Percentiles rank a stretch among this genome's conserved stretches.
phyloP scores from a whole-genome alignment of 2,329 filamentous ascomycete species.

The Epichloe baconii region DNA sequence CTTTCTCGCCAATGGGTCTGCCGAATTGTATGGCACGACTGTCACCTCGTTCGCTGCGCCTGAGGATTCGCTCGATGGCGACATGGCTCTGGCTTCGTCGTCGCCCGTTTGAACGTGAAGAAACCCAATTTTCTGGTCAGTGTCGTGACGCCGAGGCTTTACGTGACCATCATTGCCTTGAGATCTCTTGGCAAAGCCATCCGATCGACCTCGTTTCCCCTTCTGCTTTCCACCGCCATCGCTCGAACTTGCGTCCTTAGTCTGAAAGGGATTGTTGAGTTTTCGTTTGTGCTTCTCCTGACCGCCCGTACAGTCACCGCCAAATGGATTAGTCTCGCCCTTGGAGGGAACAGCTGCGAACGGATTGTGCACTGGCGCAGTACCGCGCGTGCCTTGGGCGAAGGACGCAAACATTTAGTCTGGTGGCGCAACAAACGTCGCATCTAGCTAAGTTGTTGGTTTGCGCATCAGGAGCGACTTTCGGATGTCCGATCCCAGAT shows the following conservation, averaged over 20 bases:
- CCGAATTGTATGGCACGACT: slow-evolving; percentile 10
- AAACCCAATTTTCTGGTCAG: slow-evolving; percentile 3
- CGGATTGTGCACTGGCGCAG: slow-evolving; percentile 22
- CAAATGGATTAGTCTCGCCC: slow-evolving; percentile 14
- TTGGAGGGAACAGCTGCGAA: slow-evolving; percentile 15
- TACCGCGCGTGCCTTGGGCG: slow-evolving; percentile 21
- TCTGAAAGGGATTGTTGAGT: slow-evolving; percentile 17
- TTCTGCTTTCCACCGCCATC: slow-evolving; percentile 12
- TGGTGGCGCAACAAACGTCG: slow-evolving; percentile 28
- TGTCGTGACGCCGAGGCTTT: slow-evolving; percentile 1
- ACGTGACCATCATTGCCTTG: slow-evolving; percentile 4
- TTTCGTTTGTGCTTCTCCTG: slow-evolving; percentile 15
- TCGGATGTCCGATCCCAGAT: neutral
- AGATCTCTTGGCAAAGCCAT: slow-evolving; percentile 10
- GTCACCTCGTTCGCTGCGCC: slow-evolving; percentile 6
- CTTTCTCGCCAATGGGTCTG: slow-evolving; percentile 32
- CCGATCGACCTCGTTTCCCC: slow-evolving; percentile 11
- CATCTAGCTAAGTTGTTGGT: slow-evolving; percentile 22
- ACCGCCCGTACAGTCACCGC: slow-evolving; percentile 17
- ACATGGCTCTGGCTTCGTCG: slow-evolving; percentile 13
- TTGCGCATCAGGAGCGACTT: slow-evolving; percentile 19
- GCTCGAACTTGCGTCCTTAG: slow-evolving; percentile 13
- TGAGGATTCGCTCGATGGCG: slow-evolving; percentile 13
- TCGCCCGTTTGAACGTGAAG: slow-evolving; percentile 1
- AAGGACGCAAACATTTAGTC: slow-evolving; percentile 26